These are phyloP conservation scores for Russula foetens DNA, from an alignment of 768 basidiomycete species.

Conservation along the genomic window DNA sequence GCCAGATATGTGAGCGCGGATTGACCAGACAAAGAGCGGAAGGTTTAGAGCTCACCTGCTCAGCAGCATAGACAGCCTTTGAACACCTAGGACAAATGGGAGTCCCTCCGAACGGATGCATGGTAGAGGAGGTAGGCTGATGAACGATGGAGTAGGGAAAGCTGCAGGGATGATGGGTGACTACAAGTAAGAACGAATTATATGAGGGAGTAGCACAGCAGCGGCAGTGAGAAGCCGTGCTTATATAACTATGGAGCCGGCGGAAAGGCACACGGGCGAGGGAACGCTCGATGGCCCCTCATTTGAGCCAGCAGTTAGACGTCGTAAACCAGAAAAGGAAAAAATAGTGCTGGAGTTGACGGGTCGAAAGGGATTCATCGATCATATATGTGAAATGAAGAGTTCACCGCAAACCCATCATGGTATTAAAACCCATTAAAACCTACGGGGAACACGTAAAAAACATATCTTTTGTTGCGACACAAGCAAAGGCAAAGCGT, in stretches of 20 bases:
- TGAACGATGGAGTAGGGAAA: neutral
- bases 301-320: neutral
- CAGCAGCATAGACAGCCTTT: slow-evolving; percentile 79
- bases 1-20: neutral
- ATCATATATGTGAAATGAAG: neutral
- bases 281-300: neutral
- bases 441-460: neutral
- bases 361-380: neutral
- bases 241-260: neutral
- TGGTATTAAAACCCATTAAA: neutral
- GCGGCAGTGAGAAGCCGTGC: neutral
- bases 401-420: neutral
- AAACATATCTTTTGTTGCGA: no score
- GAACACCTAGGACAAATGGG: slow-evolving; percentile 66
- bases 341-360: neutral
- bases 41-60: slow-evolving; percentile 59
- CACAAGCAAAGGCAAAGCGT: no score
- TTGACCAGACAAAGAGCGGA: neutral
- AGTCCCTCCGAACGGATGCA: slow-evolving; percentile 69
- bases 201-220: neutral
- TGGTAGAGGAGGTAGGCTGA: slow-evolving; percentile 22
- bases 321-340: neutral
- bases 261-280: neutral
- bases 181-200: neutral
- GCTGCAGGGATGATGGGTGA: neutral